Conservation (phyloP, 768 basidiomycete species). For the Boletus subcaerulescens region DNA sequence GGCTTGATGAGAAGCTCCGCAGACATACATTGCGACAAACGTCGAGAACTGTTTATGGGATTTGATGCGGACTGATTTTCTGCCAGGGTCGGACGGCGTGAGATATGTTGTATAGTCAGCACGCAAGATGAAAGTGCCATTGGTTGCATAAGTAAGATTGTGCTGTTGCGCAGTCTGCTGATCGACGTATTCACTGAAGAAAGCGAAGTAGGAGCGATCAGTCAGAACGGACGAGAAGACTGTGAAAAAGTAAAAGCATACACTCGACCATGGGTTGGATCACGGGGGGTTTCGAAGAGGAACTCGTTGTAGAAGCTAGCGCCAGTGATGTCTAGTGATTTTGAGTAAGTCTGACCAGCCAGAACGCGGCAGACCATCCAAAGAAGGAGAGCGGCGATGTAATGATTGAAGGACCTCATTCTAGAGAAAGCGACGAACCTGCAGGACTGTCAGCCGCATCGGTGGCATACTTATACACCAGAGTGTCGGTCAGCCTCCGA, state of each 20-base stretch:
- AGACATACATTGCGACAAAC: conserved; percentile 20
- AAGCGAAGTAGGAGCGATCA: background rate
- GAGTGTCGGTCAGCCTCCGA: conserved; percentile 5
- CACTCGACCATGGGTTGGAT: conserved; percentile 71
- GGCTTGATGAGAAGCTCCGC: background rate
- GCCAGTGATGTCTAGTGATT: conserved; percentile 44
- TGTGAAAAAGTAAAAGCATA: conserved; percentile 28
- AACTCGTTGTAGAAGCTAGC: conserved; percentile 49
- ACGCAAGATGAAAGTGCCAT: conserved; percentile 28
- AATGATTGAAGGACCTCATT: conserved; percentile 7
- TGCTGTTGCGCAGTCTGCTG: conserved; percentile 17
- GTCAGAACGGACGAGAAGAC: background rate
- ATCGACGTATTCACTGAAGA: conserved; percentile 27
- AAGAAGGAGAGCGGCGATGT: background rate
- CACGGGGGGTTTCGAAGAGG: conserved; percentile 41
- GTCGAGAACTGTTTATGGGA: conserved; percentile 21
- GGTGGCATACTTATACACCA: no score
- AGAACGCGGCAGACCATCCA: background rate
- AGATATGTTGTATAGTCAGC: conserved; percentile 28
- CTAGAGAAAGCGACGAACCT: conserved; percentile 6
- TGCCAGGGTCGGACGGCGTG: conserved; percentile 19
- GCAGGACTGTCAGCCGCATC: background rate
- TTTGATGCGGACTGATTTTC: conserved; percentile 30
- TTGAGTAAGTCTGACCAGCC: conserved; percentile 7
- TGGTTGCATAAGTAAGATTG: conserved; percentile 32